Base-by-base conservation (phyloP, 2,329 filamentous ascomycete genomes). In the Annulohypoxylon truncatum region DNA sequence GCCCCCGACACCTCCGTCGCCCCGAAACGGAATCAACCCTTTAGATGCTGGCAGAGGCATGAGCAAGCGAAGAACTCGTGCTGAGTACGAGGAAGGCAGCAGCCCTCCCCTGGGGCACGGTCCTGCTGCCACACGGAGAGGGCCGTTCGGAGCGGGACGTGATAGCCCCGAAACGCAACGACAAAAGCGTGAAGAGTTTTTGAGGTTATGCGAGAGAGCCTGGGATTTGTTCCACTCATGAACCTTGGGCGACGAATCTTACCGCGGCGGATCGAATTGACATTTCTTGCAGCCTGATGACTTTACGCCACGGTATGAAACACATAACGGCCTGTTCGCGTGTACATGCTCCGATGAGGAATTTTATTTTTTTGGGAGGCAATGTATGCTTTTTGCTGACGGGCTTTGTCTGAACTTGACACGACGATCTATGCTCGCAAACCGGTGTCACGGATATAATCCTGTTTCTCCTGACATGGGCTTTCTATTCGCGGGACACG, bases 151-250 rank as follows among this genome's bases (percentile, higher is more conserved):
- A 33, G 91, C 92, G 60, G 92, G 92, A 35, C 85, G 92, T 66
- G 94, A 96, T 75, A 94, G 89, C 71, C 93, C 92, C 6, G 94
- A 96, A 73, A 93, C 90, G 4, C 90, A 93, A 77, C 86, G 88
- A 73, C 90, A 87, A 75, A 98, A 98, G 88, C 94, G 94, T 77
- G 94, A 97, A 44, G 93, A 97, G 78, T 99, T 99, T 76, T 83
- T 99, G 69, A 84, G 87, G 60, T 82, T 98, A 52, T 97, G 95
- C 77, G 89, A 93, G 72, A 86, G 93, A 75, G 96, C 96, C 7
- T 99, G 96, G 96, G 96, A 99, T 81, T 81, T 99, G 26, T 97
- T 98, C 80, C 96, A 98, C 82, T 97, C 94, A 67, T 97, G 82
- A 87, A 58, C 24, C 9, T 22, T 28, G 6, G 6, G 50, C 40